Base-by-base conservation (phyloP, 768 basidiomycete genomes). In the Mrakia blollopis region DNA sequence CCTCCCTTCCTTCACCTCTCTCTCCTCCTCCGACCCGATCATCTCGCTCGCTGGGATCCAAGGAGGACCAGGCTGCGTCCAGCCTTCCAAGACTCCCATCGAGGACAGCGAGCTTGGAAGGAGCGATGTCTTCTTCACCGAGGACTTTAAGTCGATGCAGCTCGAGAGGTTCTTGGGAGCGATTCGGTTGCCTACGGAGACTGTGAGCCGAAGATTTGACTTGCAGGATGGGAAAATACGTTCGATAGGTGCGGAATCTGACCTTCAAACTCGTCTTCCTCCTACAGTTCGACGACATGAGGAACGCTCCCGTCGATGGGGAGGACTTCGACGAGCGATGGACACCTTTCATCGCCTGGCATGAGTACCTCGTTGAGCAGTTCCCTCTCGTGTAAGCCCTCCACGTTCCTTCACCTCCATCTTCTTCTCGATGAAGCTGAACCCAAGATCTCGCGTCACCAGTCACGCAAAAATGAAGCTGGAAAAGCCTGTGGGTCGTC, bases 141-240 rank as follows among this genome's bases (percentile, higher is more conserved):
- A 41, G 16, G 77, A 70, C 18, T 78, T 62, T 50, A 73, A 44
- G 37, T 60, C 61, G 60, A 35, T 47, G 13, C 73, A 78, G 77
- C 73, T 78, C 72, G 73, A 78, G 69, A 32, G 67, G 60, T 78
- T 78, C 73, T 47, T 78, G 28, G 77, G 77, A 1, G 77, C 77
- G 9, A 32, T 78, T 23, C 25, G 77, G 57, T 37, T 78, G 35
- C 73, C 54, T 28, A 78, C 77, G 50, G 57, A 74, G 73, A 74
- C 41, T 16, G 71, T 77, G 30, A 28, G 71, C 57, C 1, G 35
- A 18, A 3, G 2, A 4, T 41, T 16, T 1, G 13, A 2, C 39
- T 30, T 3, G 25, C 32, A 16, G 50, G 37, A 41, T 72, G 0
- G n/a, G 32, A 9, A 13, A 63, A 54, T 57, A 13, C 13, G 60